Evolutionary conservation across 73 alveolate species (phyloP), one percentile per base, ranked within the genome.

Genomic region (Paramecium caudatum): DNA sequence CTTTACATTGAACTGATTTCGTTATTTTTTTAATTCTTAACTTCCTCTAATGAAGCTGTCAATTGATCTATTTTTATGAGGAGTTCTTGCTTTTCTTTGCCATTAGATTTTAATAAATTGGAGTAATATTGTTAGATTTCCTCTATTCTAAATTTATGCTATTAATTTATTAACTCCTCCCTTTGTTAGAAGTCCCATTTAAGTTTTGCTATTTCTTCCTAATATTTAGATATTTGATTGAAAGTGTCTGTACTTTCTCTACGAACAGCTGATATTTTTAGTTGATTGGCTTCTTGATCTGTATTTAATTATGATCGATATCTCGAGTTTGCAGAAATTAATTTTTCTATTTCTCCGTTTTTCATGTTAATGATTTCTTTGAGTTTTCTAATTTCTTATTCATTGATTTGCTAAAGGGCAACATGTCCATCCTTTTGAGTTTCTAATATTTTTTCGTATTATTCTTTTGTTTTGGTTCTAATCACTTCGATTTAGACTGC

Each of bases 391-490:
- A 55, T 23, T 55, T 55, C 80, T 43, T 23, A 55, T 10, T 55
- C 80, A 55, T 55, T 55, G 9, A 55, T 55, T 55, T 23, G 23
- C 7, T 55, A 10, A n/a, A n/a, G n/a, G n/a, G n/a, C n/a, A n/a
- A n/a, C 3, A 5, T 27, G 30, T 4, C 80, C 80, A 27, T 55
- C 10, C 30, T 55, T 55, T 23, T 55, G 17, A 2, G 80, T 55
- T 10, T 55, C 80, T 43, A 55, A 55, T 9, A 55, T 37, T 4
- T 43, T 55, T 55, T 55, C 80, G 30, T 55, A 55, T 55, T 55
- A 55, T 55, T 55, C 41, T 23, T 55, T 55, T 2, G 80, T 55
- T 55, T 55, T 55, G 23, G 80, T 23, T 55, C 80, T 55, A 10
- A 55, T 27, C 21, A 55, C 23, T 55, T 55, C 80, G 23, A 55